Evolutionary conservation across 73 alveolate species (phyloP), one percentile per base, ranked within the genome.

Genomic region (Stentor coeruleus): DNA sequence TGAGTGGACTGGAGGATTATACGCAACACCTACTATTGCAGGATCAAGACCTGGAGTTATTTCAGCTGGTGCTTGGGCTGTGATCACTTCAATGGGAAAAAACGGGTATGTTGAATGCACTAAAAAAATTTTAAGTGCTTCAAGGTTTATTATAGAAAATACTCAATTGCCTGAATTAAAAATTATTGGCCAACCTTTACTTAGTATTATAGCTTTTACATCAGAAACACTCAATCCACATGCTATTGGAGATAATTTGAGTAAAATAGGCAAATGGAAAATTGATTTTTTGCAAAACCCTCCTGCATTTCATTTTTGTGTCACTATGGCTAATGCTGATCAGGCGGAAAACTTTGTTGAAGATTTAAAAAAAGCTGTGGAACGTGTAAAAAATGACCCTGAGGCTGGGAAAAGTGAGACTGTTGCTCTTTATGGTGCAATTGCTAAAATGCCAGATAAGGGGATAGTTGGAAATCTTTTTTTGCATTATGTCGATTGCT

Each of bases 1-100:
- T 3, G 95, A 86, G 55, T 96, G 98, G 93, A 81, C 93, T 36
- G 99, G 99, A 11, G 99, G 99, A 26, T 79, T 90, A 6, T 97
- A 97, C 87, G 93, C 87, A 26, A 87, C 98, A 0, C 97, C 98
- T 33, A 74, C 95, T 31, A 72, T 94, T 59, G 90, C 89, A 57
- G 99, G 99, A 55, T 89, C 98, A 0, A 95, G 99, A 81, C 92
- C 98, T 3, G 99, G 98, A 20, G 97, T 94, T 11, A 88, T 94
- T 38, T 91, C 91, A 76, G 99, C 99, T 0, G 98, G 97, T 40
- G 95, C 99, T 3, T 98, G 98, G 98, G 98, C 97, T 26, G 93
- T 97, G 38, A 73, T 98, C 88, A 82, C 96, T 77, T 74, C 89
- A 14, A 76, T 90, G 76, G 99, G 99, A 3, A 88, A 86, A 57